Conservation (phyloP, 2,329 filamentous ascomycete genomes). For the Pseudogymnoascus sp. region DNA sequence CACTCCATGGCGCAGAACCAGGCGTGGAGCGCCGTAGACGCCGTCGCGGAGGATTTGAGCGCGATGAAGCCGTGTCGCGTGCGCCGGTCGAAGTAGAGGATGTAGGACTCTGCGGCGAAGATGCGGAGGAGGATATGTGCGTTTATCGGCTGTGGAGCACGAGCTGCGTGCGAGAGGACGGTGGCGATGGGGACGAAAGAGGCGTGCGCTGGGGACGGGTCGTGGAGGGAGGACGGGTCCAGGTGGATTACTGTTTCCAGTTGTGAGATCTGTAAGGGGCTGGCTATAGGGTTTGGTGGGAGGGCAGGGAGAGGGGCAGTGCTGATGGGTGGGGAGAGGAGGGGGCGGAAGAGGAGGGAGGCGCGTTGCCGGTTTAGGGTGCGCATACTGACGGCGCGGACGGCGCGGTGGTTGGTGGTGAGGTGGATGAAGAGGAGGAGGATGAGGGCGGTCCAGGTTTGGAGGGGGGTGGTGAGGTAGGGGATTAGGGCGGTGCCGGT, state of each 20-base stretch:
- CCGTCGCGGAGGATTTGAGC: not conserved
- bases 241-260: not conserved
- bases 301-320: not conserved
- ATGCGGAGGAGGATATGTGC: slow-evolving; percentile 43
- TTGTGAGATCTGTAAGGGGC: not conserved
- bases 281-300: not conserved
- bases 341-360: slow-evolving; percentile 63
- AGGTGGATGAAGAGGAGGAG: slow-evolving; percentile 69
- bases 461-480: slow-evolving; percentile 58
- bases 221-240: not conserved
- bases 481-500: slow-evolving; percentile 76
- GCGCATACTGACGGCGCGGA: slow-evolving; percentile 74
- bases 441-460: slow-evolving; percentile 69
- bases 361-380: slow-evolving; percentile 82
- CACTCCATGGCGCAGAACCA: slow-evolving; percentile 55
- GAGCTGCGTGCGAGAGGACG: not conserved
- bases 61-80: not conserved
- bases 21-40: slow-evolving; percentile 38
- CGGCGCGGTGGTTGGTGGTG: slow-evolving; percentile 77
- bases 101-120: slow-evolving; percentile 43
- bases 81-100: slow-evolving; percentile 19
- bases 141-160: slow-evolving; percentile 33
- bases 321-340: slow-evolving; percentile 30
- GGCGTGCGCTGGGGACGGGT: not conserved
- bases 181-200: not conserved